Evolutionary conservation across 139 green algal genomes (phyloP), one percentile per base, ranked within the genome.

Genomic region (Chlorella sp.): DNA sequence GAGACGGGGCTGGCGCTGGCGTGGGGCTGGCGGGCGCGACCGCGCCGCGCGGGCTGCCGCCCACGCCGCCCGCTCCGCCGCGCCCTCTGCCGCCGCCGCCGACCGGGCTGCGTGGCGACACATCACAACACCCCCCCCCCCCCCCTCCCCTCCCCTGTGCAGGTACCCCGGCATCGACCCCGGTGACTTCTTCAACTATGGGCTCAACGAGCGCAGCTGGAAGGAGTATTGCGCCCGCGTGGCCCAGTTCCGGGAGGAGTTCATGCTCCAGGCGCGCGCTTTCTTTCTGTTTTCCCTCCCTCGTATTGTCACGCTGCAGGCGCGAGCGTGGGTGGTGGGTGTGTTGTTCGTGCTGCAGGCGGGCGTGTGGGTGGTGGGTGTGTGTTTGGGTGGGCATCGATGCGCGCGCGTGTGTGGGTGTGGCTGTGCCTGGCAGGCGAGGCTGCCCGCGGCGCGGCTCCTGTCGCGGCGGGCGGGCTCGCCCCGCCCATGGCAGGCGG

Each of bases 181-280:
- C 29, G 77, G 69, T 5, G 91, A 95, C 79, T 97, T 91, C 82
- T 97, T 97, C 84, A 97, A 97, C 78, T 97, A 95, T 76, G 90
- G 83, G 40, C 77, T 94, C 62, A 91, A 80, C 21, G 83, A 92
- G 68, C 53, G 56, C 17, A 79, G 65, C 3, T 97, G 93, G 93
- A 83, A 84, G 40, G 75, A 89, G n/a, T 97, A 97, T 85, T 82
- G 76, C 60, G 76, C 66, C 21, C 77, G 82, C 5, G 79, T 95
- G 23, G 63, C 86, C 48, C 82, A 79, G 67, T 92, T 69, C 77
- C 79, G 83, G 51, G 14, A 80, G 35, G 80, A 91, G 78, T 88
- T 79, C 65, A 81, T 41, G 29, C 86, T 91, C 83, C 75, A 87
- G 70, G 61, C 69, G 19, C 79, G 82, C n/a, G 17, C 46, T 55